Evolutionary conservation across 345 rosid species (phyloP), one percentile per base, ranked within the genome.

Genomic region (Ailanthus altissimus): DNA sequence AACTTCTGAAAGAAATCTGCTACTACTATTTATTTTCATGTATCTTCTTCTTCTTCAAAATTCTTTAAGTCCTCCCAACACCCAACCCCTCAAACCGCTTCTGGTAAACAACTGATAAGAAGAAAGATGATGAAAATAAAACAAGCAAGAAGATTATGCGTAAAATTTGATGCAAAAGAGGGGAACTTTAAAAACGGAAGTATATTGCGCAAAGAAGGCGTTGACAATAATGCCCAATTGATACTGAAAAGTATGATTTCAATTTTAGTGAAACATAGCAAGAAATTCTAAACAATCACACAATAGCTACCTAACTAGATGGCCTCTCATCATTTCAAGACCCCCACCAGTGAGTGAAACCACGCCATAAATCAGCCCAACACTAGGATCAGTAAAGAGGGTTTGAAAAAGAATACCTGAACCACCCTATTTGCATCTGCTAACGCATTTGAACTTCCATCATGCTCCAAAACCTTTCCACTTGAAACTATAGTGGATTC

Each of bases 391-490:
- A 71, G 63, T 20, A 36, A 12, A 36, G 36, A 36, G 26, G 18
- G 25, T 9, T 11, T 12, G 26, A 66, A 42, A 68, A 18, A 61
- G 68, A 36, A 38, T 72, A 92, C 97, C 95, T 90, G 95, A 47
- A 81, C 49, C 71, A 75, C 74, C 76, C 78, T 84, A 82, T 75
- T 86, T 67, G 81, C 80, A 78, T 85, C 90, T 46, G 87, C 78
- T 67, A 78, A 72, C 56, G 82, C 65, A 70, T 75, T 85, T 75
- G 86, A 81, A 80, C 74, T 86, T 72, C 89, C 84, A 63, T 86
- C 91, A 65, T 80, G 84, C 76, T 85, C 90, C 79, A 82, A 75
- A 75, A 79, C 74, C 75, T 79, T 88, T 79, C 86, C 89, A 60
- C 85, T 38, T 2, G 83, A 77, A 74, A 81, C 50, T 25, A 81